These are phyloP conservation scores for Suhomyces maxii DNA, from an alignment of 1,139 yeast species.

Conservation along the genomic window DNA sequence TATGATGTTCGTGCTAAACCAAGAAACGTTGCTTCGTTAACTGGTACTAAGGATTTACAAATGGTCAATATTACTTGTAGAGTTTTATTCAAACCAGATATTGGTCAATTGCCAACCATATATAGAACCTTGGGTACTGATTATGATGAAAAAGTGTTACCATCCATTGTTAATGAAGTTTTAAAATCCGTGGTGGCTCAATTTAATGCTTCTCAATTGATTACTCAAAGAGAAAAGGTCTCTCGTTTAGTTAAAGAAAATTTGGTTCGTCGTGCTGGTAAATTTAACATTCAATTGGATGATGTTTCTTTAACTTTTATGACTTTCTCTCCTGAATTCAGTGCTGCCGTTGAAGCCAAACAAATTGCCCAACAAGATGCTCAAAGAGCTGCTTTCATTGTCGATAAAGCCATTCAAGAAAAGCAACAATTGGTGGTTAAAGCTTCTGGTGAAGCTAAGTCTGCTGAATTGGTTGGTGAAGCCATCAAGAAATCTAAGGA, in stretches of 20 bases:
- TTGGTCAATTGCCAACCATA: conserved; percentile 73
- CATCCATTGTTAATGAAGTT: conserved; percentile 96
- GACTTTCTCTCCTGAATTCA: conserved; percentile 98
- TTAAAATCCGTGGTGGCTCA: conserved; percentile 96
- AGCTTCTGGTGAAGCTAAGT: conserved; percentile 98
- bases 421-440: conserved; percentile 94
- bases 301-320: conserved; percentile 94
- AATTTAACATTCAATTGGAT: conserved; percentile 83
- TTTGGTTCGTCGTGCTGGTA: conserved; percentile 86
- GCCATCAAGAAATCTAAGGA: conserved; percentile 95
- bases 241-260: conserved; percentile 89
- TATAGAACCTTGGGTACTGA: conserved; percentile 91
- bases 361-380: conserved; percentile 99
- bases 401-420: conserved; percentile 96
- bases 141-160: conserved; percentile 94
- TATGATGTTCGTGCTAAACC: conserved; percentile 98
- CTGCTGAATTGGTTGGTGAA: conserved; percentile 98
- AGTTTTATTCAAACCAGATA: conserved; percentile 88
- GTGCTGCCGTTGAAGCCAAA: conserved; percentile 96
- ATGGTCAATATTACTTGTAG: conserved; percentile 99
- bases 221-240: conserved; percentile 96
- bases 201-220: conserved; percentile 95
- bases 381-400: conserved; percentile 95
- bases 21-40: conserved; percentile 92
- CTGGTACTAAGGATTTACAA: conserved; percentile 97